A percentile compares a stretch with the other conserved stretches of the same genome.
Evolutionary conservation across 257 asterid genomes (phyloP).

Genomic region (Jaltomata sinuosa): DNA sequence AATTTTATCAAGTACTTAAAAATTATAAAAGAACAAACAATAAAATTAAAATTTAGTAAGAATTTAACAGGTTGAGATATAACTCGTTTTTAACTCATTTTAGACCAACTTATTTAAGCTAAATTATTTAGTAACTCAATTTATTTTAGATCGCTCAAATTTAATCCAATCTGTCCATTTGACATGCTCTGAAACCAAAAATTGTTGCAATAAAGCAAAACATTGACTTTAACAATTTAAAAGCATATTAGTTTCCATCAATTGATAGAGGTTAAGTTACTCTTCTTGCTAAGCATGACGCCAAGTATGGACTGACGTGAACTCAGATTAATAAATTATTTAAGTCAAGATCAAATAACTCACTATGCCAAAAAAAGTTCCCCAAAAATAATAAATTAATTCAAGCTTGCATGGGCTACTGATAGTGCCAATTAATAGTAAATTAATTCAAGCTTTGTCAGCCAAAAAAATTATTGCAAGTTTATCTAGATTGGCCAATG

Average conservation of each 20-base stretch:
- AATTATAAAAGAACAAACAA: no score
- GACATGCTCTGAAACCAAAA: no score
- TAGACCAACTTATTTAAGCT: no score
- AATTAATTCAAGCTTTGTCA: background rate
- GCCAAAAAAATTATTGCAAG: background rate
- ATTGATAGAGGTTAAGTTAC: background rate
- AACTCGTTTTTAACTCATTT: no score
- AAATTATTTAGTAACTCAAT: no score
- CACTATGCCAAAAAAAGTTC: background rate
- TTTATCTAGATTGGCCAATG: slow-evolving; percentile 1
- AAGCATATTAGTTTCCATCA: background rate
- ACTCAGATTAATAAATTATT: background rate
- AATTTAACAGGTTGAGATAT: no score
- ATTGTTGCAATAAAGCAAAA: background rate
- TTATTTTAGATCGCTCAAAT: no score
- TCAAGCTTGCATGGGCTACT: background rate
- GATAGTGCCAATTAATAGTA: background rate
- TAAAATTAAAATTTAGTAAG: no score
- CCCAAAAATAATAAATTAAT: background rate
- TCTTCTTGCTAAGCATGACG: background rate
- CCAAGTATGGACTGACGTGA: background rate
- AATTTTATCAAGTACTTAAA: no score
- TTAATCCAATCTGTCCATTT: no score
- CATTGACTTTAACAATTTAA: background rate
- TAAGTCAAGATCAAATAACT: background rate